Conservation (phyloP, 1,139 yeast genomes). For the Geotrichum macrosporum region DNA sequence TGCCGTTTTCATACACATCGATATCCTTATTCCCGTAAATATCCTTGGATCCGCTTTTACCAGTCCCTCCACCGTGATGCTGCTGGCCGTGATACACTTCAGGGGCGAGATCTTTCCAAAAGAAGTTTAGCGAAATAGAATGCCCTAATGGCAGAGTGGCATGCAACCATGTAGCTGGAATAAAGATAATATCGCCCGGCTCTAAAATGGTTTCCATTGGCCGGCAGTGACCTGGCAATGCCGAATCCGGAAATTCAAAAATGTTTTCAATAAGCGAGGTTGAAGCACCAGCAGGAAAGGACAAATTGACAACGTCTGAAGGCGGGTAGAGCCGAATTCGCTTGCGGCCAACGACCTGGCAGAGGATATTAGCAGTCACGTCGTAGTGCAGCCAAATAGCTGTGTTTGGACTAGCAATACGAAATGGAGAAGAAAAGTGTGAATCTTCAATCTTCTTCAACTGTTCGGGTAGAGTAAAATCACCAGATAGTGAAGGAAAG, state of each 20-base stretch:
- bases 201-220: slow-evolving; percentile 36
- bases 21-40: slow-evolving; percentile 40
- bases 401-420: slow-evolving; percentile 37
- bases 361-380: slow-evolving; percentile 39
- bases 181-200: slow-evolving; percentile 40
- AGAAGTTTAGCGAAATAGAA: slow-evolving; percentile 37
- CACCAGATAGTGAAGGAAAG: slow-evolving; percentile 34
- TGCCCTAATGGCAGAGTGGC: slow-evolving; percentile 36
- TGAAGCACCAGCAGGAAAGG: slow-evolving; percentile 37
- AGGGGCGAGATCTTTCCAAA: slow-evolving; percentile 37
- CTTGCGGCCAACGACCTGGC: slow-evolving; percentile 38
- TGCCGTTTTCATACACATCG: slow-evolving; percentile 36
- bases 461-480: slow-evolving; percentile 34
- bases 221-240: slow-evolving; percentile 26
- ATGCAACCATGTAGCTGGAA: slow-evolving; percentile 41
- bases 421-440: slow-evolving; percentile 39
- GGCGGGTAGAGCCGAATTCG: slow-evolving; percentile 39
- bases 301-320: slow-evolving; percentile 31
- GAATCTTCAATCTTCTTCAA: slow-evolving; percentile 23
- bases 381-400: slow-evolving; percentile 42
- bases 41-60: too few species aligned
- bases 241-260: slow-evolving; percentile 28
- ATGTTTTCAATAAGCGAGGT: slow-evolving; percentile 37
- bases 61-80: too few species aligned
- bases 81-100: too few species aligned